Conservation (phyloP, 495 filamentous ascomycete species). For the Xylaria venustula region DNA sequence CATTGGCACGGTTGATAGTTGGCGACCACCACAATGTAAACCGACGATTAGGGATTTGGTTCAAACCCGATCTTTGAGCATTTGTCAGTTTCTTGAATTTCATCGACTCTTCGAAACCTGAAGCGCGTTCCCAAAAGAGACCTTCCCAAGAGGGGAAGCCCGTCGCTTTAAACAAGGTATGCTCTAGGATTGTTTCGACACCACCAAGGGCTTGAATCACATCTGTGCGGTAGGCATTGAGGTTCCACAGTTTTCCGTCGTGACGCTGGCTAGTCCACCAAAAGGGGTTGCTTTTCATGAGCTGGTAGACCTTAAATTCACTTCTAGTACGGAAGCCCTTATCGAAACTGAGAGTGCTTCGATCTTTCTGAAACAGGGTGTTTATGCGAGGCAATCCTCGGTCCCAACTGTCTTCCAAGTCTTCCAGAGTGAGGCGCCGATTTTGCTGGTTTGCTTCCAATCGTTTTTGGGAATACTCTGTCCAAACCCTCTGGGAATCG, state of each 20-base stretch:
- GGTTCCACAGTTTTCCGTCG: conserved; percentile 97
- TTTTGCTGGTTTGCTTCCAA: conserved; percentile 98
- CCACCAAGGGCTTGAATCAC: conserved; percentile 98
- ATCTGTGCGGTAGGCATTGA: conserved; percentile 97
- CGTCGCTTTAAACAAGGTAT: conserved; percentile 97
- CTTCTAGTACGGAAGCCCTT: conserved; percentile 96
- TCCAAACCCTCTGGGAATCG: conserved; percentile 98
- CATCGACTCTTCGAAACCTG: conserved; percentile 81
- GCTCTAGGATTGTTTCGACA: conserved; percentile 99
- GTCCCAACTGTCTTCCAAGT: conserved; percentile 99
- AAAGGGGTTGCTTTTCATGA: conserved; percentile 99
- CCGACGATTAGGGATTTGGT: conserved; percentile 98
- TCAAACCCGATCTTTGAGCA: conserved; percentile 95
- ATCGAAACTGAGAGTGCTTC: conserved; percentile 96
- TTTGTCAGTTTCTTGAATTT: conserved; percentile 99
- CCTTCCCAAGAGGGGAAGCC: conserved; percentile 99
- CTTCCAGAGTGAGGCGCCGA: conserved; percentile 88
- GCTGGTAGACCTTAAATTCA: conserved; percentile 97
- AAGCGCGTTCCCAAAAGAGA: conserved; percentile 94
- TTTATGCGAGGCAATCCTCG: conserved; percentile 98
- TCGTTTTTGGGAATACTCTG: conserved; percentile 97
- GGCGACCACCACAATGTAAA: conserved; percentile 99
- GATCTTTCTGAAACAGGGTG: conserved; percentile 98
- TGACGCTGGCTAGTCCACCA: conserved; percentile 99
- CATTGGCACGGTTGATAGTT: conserved; percentile 75